Evolutionary conservation across 2,329 filamentous ascomycete genomes (phyloP).

Genomic region (Penicillium freii): DNA sequence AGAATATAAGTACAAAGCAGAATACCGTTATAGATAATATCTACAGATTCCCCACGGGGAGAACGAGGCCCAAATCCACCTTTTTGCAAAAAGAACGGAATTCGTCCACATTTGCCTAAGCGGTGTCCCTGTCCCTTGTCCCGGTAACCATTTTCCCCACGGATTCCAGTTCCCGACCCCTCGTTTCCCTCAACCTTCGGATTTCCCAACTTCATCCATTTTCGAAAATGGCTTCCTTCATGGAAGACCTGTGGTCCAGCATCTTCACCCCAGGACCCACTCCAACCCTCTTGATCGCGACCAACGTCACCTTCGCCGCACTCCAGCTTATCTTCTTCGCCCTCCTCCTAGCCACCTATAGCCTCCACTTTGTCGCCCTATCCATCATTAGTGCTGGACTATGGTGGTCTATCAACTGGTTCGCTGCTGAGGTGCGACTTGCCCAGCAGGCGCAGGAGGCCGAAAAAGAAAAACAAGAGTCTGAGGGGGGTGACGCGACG

Average conservation of each 20-base stretch:
- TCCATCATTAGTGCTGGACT: conserved; percentile 75
- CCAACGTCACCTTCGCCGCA: conserved; percentile 82
- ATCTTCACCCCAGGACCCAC: conserved; percentile 93
- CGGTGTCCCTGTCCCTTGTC: neutral
- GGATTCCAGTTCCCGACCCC: conserved; percentile 26
- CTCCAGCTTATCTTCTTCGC: conserved; percentile 75
- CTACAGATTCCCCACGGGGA: neutral
- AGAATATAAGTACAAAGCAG: too few relatives aligned
- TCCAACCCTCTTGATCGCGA: conserved; percentile 80
- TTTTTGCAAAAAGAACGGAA: neutral
- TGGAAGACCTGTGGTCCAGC: conserved; percentile 81
- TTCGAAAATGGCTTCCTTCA: conserved; percentile 48
- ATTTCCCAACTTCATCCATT: conserved; percentile 10
- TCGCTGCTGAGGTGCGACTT: conserved; percentile 65
- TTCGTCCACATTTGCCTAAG: neutral
- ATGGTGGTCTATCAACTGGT: conserved; percentile 98
- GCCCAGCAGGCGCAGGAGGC: conserved; percentile 49
- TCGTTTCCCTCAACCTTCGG: conserved; percentile 8
- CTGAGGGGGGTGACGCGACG: conserved; percentile 29
- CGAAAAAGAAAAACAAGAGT: conserved; percentile 47
- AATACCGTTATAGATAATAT: neutral
- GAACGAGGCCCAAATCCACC: neutral
- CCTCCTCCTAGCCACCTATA: conserved; percentile 78
- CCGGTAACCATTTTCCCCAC: conserved; percentile 10
- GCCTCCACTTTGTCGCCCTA: conserved; percentile 82